Conservation (phyloP, 2,329 filamentous ascomycete species). For the Trichophyton schoenleinii region DNA sequence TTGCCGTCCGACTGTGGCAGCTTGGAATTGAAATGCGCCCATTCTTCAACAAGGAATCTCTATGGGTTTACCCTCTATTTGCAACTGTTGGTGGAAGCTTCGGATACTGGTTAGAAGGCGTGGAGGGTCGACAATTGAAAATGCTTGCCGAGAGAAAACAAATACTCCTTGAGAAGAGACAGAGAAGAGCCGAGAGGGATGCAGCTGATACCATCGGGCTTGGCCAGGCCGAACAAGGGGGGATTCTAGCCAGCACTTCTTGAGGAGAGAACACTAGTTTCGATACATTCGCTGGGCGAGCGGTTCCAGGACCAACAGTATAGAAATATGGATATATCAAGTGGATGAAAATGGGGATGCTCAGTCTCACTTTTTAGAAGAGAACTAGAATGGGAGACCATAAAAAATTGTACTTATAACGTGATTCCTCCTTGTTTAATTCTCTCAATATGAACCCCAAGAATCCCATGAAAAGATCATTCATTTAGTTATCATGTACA, state of each 20-base stretch:
- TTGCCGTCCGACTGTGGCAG: conserved; percentile 88
- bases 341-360: neutral
- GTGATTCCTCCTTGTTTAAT: neutral
- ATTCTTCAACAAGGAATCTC: conserved; percentile 68
- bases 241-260: conserved; percentile 25
- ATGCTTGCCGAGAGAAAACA: conserved; percentile 69
- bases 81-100: conserved; percentile 76
- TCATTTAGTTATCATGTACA: neutral
- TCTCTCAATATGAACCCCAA: neutral
- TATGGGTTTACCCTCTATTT: conserved; percentile 89
- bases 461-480: neutral
- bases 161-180: conserved; percentile 75
- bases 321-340: neutral
- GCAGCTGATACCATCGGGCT: conserved; percentile 20
- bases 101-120: conserved; percentile 91
- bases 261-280: conserved; percentile 15
- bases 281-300: neutral
- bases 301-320: neutral
- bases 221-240: conserved; percentile 24
- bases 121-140: conserved; percentile 69
- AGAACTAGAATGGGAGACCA: neutral
- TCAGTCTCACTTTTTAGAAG: neutral
- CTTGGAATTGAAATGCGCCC: conserved; percentile 97
- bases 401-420: conserved; percentile 1
- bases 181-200: conserved; percentile 58